These are phyloP conservation scores for Mucor mucedo DNA, from an alignment of 371 early-diverging fungal genomes.

Conservation along the genomic window DNA sequence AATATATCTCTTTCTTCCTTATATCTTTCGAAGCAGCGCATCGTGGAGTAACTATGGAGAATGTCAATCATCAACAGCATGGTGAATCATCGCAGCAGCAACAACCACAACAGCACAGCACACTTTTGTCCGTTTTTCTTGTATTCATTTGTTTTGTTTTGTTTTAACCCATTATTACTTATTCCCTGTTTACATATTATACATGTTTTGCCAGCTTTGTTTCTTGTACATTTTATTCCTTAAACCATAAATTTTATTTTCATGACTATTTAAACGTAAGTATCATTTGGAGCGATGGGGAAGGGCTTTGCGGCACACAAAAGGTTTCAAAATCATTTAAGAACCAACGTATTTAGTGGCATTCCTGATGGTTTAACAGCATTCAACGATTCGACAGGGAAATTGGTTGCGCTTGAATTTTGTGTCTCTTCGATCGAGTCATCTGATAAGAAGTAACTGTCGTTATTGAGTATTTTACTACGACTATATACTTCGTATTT, in stretches of 20 bases:
- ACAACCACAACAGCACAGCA: background rate
- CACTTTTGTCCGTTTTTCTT: constrained; percentile 14
- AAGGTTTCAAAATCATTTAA: constrained; percentile 8
- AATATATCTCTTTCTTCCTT: too few relatives aligned
- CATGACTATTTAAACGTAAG: constrained; percentile 20
- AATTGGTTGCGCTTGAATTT: too few relatives aligned
- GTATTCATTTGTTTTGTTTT: constrained; percentile 10
- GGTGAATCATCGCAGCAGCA: too few relatives aligned
- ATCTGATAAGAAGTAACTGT: background rate
- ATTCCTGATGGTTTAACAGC: too few relatives aligned
- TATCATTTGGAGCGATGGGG: constrained; percentile 22
- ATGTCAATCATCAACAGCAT: too few relatives aligned
- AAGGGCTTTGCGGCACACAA: constrained; percentile 21
- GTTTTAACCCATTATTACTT: constrained; percentile 14
- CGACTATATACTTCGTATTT: constrained; percentile 17
- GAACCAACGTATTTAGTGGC: too few relatives aligned
- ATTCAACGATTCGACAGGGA: too few relatives aligned
- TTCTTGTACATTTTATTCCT: constrained; percentile 16
- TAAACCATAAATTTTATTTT: constrained; percentile 20
- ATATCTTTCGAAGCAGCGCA: too few relatives aligned
- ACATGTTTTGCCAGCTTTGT: constrained; percentile 14
- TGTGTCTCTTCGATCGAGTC: too few relatives aligned
- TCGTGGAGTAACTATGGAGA: too few relatives aligned
- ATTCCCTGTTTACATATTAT: constrained; percentile 15
- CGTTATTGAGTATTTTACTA: constrained; percentile 17